phyloP scores from a whole-genome alignment of 768 basidiomycete genomes.

The Pisolithus albus region DNA sequence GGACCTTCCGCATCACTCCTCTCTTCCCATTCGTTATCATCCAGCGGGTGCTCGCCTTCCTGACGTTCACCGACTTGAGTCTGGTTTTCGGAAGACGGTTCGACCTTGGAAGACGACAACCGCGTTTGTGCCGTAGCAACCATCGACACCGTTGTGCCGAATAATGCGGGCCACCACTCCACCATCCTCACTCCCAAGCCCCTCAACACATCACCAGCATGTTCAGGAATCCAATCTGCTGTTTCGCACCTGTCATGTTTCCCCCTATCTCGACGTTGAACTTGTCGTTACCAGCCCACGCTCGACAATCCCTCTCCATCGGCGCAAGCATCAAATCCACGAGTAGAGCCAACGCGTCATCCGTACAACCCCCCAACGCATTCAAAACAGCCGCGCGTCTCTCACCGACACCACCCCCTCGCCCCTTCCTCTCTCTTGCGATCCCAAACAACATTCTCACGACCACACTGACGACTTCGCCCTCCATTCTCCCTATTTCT shows the following conservation, averaged over 20 bases:
- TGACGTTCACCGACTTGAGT: slow-evolving; percentile 16
- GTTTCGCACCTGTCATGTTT: slow-evolving; percentile 43
- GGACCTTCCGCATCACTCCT: slow-evolving; percentile 33
- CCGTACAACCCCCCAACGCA: slow-evolving; percentile 59
- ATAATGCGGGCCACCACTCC: slow-evolving; percentile 65
- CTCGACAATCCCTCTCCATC: slow-evolving; percentile 35
- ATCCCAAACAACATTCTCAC: slow-evolving; percentile 80
- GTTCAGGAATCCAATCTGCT: slow-evolving; percentile 78
- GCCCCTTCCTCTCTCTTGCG: slow-evolving; percentile 75
- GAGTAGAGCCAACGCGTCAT: slow-evolving; percentile 68
- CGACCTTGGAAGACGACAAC: slow-evolving; percentile 28
- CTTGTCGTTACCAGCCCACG: slow-evolving; percentile 24
- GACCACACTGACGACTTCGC: slow-evolving; percentile 56
- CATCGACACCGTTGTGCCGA: slow-evolving; percentile 63
- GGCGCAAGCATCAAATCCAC: slow-evolving; percentile 86
- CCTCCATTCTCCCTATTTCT: slow-evolving; percentile 52
- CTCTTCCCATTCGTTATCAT: slow-evolving; percentile 30
- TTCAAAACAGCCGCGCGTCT: slow-evolving; percentile 71
- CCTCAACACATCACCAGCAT: slow-evolving; percentile 81
- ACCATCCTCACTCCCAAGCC: slow-evolving; percentile 71
- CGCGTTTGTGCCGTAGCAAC: slow-evolving; percentile 56
- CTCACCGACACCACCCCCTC: slow-evolving; percentile 48
- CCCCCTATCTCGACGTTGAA: slow-evolving; percentile 21
- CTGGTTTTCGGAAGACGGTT: neutral
- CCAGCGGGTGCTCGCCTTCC: slow-evolving; percentile 18